Percentiles rank a stretch among this genome's conserved stretches.
phyloP scores from a whole-genome alignment of 169 alveolate genomes.

The Perkinsus marinus region DNA sequence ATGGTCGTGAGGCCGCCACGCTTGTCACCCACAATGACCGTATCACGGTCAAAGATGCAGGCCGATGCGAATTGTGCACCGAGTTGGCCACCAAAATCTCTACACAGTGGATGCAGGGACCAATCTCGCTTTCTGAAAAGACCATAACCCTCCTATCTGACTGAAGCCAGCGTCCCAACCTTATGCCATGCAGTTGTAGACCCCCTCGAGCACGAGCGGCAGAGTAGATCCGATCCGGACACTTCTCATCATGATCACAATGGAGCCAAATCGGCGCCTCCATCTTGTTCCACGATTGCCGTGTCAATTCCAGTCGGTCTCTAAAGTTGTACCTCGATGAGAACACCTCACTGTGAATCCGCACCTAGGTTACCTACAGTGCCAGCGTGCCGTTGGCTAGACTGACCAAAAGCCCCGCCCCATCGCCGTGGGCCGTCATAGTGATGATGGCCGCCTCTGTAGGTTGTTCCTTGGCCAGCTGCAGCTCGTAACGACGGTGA shows the following conservation, averaged over 20 bases:
- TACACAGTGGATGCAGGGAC: neutral
- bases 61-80: neutral
- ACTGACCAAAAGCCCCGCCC: neutral
- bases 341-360: neutral
- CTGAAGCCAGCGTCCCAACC: neutral
- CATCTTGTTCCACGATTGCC: neutral
- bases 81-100: neutral
- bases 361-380: neutral
- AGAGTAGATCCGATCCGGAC: neutral
- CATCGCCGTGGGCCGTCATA: neutral
- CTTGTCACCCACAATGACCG: neutral
- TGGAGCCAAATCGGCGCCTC: neutral
- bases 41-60: neutral
- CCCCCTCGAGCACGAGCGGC: neutral
- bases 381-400: neutral
- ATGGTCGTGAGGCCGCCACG: neutral
- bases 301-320: neutral
- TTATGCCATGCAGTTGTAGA: neutral
- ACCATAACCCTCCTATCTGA: neutral
- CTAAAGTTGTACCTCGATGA: neutral
- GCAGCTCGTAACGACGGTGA: neutral
- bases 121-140: neutral
- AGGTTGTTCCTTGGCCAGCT: neutral
- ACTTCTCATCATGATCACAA: neutral
- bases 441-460: neutral